Evolutionary conservation across 768 basidiomycete species (phyloP), one percentile per base, ranked within the genome.

Genomic region (Russula virescens): DNA sequence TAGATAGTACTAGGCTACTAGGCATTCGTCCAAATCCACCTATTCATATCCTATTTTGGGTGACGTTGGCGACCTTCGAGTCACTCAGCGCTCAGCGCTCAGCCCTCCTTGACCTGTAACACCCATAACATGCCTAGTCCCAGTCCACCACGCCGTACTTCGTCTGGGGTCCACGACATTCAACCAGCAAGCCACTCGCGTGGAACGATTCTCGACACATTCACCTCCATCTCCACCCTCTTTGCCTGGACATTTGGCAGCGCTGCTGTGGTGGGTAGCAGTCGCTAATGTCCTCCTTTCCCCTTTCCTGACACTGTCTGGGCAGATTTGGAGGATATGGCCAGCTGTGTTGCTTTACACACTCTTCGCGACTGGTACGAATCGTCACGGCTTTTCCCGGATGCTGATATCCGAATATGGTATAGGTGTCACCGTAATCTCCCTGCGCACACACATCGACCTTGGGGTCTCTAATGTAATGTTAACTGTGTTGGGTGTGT

Each of bases 311-410:
- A 57, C 47, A 46, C 43, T 23, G 7, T 50, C 48, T 18, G n/a
- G 50, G 23, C 25, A 75, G 73, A 77, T 86, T 14, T 85, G 82
- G 80, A 77, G 80, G 57, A 85, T 86, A 67, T 87, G 85, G 85
- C 84, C 84, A 1, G 84, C 84, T 0, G 84, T 86, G 2, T 64
- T 84, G n/a, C 69, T 86, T 26, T 82, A 86, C 69, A 85, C 85
- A 5, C 54, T 76, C 5, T 84, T 85, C 66, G 83, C 84, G 6
- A 79, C 77, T 21, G 76, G 81, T 81, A 67, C 18, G 58, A 1
- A 40, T 31, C 34, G 70, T 54, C 60, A 42, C 8, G 46, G 16
- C 46, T 35, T n/a, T 28, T 45, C 53, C 38, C 46, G 13, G 18
- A 42, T 21, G 38, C n/a, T n/a, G 23, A 28, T 9, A 43, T 34